Evolutionary conservation across 2,329 filamentous ascomycete species (phyloP).

Genomic region (Aspergillus sp.): DNA sequence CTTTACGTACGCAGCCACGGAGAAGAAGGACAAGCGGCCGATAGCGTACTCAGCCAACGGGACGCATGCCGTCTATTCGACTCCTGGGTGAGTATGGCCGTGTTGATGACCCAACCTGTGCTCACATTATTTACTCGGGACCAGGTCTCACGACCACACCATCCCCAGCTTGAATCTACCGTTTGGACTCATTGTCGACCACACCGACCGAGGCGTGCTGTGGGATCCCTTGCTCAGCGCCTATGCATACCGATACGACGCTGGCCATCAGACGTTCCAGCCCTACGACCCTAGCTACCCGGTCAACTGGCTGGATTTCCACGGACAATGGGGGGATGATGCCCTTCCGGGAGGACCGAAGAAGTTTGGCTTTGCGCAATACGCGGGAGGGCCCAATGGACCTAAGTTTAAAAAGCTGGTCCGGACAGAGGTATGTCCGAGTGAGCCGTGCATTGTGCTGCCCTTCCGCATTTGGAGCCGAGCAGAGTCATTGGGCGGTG

Average conservation of each 20-base stretch:
- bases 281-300: conserved; percentile 50
- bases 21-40: conserved; percentile 56
- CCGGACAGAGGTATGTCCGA: conserved; percentile 57
- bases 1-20: conserved; percentile 56
- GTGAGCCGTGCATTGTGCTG: conserved; percentile 46
- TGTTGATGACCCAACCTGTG: not conserved
- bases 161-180: conserved; percentile 62
- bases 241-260: conserved; percentile 57
- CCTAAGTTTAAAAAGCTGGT: conserved; percentile 60
- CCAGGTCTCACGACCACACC: conserved; percentile 60
- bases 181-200: conserved; percentile 52
- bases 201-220: conserved; percentile 53
- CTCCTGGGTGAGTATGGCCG: conserved; percentile 39
- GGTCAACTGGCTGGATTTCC: conserved; percentile 55
- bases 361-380: conserved; percentile 57
- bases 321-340: conserved; percentile 63
- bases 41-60: conserved; percentile 60
- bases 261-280: conserved; percentile 42
- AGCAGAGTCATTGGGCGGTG: conserved; percentile 3
- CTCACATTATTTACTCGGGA: not conserved
- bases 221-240: conserved; percentile 62
- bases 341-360: conserved; percentile 54
- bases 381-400: conserved; percentile 59
- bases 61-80: conserved; percentile 65
- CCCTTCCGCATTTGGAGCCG: conserved; percentile 30